Evolutionary conservation across 202 grass and related monocot genomes (phyloP), one percentile per base, ranked within the genome.

Genomic region (Elaeis oleifera): DNA sequence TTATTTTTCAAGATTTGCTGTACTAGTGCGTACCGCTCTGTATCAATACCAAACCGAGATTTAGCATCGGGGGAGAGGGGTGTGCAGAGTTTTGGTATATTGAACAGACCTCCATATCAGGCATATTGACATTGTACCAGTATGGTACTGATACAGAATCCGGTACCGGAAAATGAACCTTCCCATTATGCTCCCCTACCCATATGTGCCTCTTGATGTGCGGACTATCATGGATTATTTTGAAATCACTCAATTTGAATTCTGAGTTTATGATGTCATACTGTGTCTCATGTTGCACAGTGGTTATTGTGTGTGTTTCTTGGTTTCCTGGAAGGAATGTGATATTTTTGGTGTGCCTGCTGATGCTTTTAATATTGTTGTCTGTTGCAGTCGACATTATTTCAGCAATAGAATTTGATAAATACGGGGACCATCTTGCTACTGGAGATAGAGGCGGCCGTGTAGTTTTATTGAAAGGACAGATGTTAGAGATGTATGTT

Each of bases 361-460:
- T n/a, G 17, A 29, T 60, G 4, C n/a, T 7, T 27, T 25, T 20
- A 58, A 54, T 67, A 13, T 13, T 44, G n/a, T 60, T 56, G 1
- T 56, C 11, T 23, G 19, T 11, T 23, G 32, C 31, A 63, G 61
- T 63, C 11, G 61, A 63, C 32, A 50, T 63, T 36, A 63, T 63
- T 20, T 63, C 61, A 63, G 61, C 61, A 50, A 63, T 63, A 49
- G 61, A 63, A 49, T 63, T 63, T 23, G 61, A 63, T 63, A 63
- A 50, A 49, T 50, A 18, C 23, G 61, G 61, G 18, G 61, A 50
- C 23, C 61, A 50, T 49, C 61, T 63, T 63, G 32, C 61, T 9
- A 50, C 32, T 16, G 61, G 32, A 49, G 60, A 63, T 48, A 63
- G 31, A 49, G 60, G 60, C 5, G 60, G 60, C 1, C 60, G 60